Base-by-base conservation (phyloP, 331 rosid genomes). In the Rhamnella rubrinervis region DNA sequence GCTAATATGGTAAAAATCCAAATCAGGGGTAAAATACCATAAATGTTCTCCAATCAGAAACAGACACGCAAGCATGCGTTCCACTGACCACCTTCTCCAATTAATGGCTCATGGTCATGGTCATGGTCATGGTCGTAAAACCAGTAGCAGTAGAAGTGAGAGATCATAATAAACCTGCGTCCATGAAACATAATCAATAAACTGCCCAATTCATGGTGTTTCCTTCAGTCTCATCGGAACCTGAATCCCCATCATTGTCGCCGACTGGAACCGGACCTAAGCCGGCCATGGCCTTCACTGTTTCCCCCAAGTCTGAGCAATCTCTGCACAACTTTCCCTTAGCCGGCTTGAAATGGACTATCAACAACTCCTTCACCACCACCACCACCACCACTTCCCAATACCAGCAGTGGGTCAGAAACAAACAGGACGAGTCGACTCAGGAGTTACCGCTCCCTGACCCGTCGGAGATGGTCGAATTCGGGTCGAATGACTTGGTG, bases 311-410 rank as follows among this genome's bases (percentile, higher is more conserved):
- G 65, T 31, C 67, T 20, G 75, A 67, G n/a, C 49, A 44, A 9
- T 55, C 77, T 14, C 62, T 67, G 18, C 66, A 53, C 31, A 52
- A 61, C 55, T 79, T 17, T 26, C 38, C 74, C 19, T 57, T 66
- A 7, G 21, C 77, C 55, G 46, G 55, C 13, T 55, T 75, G 21
- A 82, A 75, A 53, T 82, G 83, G 86, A 40, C 81, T 14, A 58
- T 25, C 51, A 63, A 18, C 59, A 66, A 49, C 0, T 35, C 75
- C 47, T 20, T 51, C 59, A 1, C 51, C 57, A 26, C 55, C 38
- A 38, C 20, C 35, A n/a, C n/a, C n/a, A 21, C 60, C 31, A 21
- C 6, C 13, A 55, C 21, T 25, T 44, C 68, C 26, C 49, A 58
- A n/a, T 1, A 23, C 38, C 2, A 46, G 14, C 63, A 50, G 4